Conservation (phyloP, 2,329 filamentous ascomycete species). For the Verticillium zaregamsianum region DNA sequence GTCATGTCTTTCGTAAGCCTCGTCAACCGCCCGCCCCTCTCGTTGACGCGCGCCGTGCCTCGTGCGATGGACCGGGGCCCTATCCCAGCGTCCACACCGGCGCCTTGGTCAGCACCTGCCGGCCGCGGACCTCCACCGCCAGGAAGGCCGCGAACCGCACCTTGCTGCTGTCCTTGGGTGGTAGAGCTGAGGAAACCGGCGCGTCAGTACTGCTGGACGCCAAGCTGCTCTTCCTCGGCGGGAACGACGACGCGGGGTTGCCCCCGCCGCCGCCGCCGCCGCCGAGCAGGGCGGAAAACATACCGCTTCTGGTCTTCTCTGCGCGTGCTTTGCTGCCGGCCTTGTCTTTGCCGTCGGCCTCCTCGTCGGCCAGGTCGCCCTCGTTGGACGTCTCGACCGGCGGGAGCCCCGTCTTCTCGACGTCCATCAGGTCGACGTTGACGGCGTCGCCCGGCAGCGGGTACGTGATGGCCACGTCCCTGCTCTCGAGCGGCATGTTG, state of each 20-base stretch:
- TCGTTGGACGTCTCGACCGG: constrained; percentile 47
- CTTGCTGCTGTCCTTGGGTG: constrained; percentile 44
- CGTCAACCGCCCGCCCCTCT: constrained; percentile 1
- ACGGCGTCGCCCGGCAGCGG: constrained; percentile 73
- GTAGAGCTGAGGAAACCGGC: constrained; percentile 22
- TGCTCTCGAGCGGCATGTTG: constrained; percentile 84
- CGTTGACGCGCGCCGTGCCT: neutral
- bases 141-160: constrained; percentile 75
- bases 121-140: constrained; percentile 68
- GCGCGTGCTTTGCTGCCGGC: constrained; percentile 31
- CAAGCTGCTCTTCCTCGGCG: constrained; percentile 1
- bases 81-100: constrained; percentile 61
- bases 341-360: constrained; percentile 38
- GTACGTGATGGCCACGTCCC: constrained; percentile 85
- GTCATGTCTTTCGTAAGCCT: constrained; percentile 1
- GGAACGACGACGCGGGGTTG: neutral
- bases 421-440: constrained; percentile 74
- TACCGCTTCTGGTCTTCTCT: constrained; percentile 46
- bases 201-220: neutral
- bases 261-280: neutral
- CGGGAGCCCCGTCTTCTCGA: constrained; percentile 69
- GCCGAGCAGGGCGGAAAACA: constrained; percentile 21
- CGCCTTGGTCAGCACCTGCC: constrained; percentile 71
- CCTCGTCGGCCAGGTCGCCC: constrained; percentile 35
- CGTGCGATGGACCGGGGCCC: neutral